Percentiles rank a stretch among this genome's conserved stretches.
Conservation (phyloP, 345 rosid species). For the Euclidium syriacum region DNA sequence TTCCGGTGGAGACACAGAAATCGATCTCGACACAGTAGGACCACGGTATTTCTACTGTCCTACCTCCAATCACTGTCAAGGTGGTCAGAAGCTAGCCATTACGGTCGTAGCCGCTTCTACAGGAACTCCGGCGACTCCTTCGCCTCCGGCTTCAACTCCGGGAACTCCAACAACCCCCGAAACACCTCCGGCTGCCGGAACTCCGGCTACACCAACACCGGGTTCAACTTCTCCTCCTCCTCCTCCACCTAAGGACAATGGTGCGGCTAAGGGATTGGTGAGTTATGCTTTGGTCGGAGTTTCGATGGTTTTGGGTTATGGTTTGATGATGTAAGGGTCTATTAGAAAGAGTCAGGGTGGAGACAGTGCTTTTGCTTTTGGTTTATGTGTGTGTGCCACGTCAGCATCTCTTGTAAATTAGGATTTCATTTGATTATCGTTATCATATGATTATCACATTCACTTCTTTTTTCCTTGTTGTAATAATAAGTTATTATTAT, state of each 20-base stretch:
- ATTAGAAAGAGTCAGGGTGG: slow-evolving; percentile 21
- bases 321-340: slow-evolving; percentile 16
- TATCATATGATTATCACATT: neutral
- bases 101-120: slow-evolving; percentile 17
- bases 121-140: slow-evolving; percentile 20
- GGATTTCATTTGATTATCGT: slow-evolving; percentile 9
- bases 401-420: neutral
- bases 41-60: slow-evolving; percentile 2
- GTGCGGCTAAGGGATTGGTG: slow-evolving; percentile 22
- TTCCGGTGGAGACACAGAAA: slow-evolving; percentile 1
- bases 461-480: slow-evolving; percentile 9
- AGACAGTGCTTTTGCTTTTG: slow-evolving; percentile 25
- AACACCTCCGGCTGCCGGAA: slow-evolving; percentile 6
- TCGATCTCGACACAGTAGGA: slow-evolving; percentile 15
- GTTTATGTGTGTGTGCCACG: slow-evolving; percentile 16
- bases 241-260: slow-evolving; percentile 22
- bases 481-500: neutral
- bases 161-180: slow-evolving; percentile 21
- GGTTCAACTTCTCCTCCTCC: slow-evolving; percentile 20
- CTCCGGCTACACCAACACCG: slow-evolving; percentile 23
- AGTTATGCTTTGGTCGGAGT: slow-evolving; percentile 24
- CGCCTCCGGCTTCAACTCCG: slow-evolving; percentile 24
- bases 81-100: slow-evolving; percentile 30
- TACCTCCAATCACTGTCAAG: slow-evolving; percentile 2
- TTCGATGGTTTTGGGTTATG: slow-evolving; percentile 27